A percentile compares a stretch with the other conserved stretches of the same genome.
Conservation (phyloP, 225 moss, liverwort and hornwort genomes). For the Bryum argenteum region DNA sequence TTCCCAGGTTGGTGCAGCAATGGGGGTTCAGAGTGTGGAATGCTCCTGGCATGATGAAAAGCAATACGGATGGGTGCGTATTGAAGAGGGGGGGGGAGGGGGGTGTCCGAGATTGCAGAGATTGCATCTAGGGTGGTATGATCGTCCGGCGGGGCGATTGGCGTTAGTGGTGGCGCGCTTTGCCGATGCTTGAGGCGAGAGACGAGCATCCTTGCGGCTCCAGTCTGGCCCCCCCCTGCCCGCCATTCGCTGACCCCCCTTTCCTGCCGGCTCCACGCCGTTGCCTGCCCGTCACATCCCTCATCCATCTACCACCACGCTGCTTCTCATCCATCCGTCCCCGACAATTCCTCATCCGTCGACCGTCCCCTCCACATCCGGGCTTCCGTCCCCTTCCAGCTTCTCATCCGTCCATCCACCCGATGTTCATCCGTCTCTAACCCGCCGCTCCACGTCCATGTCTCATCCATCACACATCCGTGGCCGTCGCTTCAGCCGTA, state of each 20-base stretch:
- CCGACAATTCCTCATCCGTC: neutral
- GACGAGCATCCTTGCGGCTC: neutral
- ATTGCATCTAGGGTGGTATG: neutral
- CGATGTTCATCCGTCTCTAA: too few relatives aligned
- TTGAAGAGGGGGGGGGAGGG: neutral
- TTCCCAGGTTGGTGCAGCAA: neutral
- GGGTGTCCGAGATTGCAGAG: neutral
- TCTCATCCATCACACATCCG: too few relatives aligned
- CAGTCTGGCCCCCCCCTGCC: slow-evolving; percentile 23
- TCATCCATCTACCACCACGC: neutral
- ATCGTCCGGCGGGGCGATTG: neutral
- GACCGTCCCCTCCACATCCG: neutral
- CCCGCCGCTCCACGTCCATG: too few relatives aligned
- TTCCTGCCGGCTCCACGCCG: neutral
- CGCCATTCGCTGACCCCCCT: neutral
- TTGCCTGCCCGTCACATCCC: neutral
- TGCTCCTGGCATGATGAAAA: neutral
- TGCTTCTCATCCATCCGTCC: too few relatives aligned
- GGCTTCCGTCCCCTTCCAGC: too few relatives aligned
- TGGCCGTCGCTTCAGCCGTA: too few relatives aligned
- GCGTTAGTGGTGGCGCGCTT: slow-evolving; percentile 24
- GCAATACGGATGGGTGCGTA: neutral
- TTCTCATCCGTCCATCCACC: neutral
- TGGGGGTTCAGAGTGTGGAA: neutral
- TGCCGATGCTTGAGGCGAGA: neutral